Base-by-base conservation (phyloP, 306 rosid species). In the Cajanus cajan region DNA sequence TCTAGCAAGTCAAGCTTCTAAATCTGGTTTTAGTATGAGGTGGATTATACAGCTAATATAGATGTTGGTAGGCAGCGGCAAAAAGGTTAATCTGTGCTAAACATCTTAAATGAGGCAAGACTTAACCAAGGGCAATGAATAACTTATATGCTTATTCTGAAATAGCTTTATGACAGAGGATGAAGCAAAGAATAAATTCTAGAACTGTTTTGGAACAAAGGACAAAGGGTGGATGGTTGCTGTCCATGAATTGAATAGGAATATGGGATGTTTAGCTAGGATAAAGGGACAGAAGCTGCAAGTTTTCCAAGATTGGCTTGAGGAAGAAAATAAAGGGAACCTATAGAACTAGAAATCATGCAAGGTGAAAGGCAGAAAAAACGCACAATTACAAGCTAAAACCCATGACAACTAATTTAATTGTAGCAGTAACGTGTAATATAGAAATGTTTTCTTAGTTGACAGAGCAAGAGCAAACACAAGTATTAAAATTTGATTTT, bases 71-170 rank as follows among this genome's bases (percentile, higher is more conserved):
- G 31, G 80, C 8, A 33, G 22, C 47, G 80, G 25, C 66, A 63
- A 68, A 79, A 19, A 48, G 55, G 74, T 43, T 24, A 62, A 54
- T 52, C 16, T 76, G 76, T 51, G 31, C 44, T 24, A 7, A 50
- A 51, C 58, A 21, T 39, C 63, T 79, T 79, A 75, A 45, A 61
- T 61, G 59, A 40, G 28, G 58, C 54, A 69, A 75, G 64, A 43
- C 40, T 68, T 66, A 13, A 45, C 16, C 16, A 59, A 55, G 21
- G 71, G 45, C 28, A 48, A 3, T 15, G 41, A 73, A 62, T 43
- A 37, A 40, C 39, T 31, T 34, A 33, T 11, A 41, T 31, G 63
- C 47, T 63, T 67, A 68, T 58, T 68, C 81, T 61, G 19, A 51
- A 68, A 68, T 41, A 50, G 58, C 43, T 52, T 28, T 28, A 43